Evolutionary conservation across 2,329 filamentous ascomycete genomes (phyloP).

Genomic region (Dendrostoma leiphaemia): DNA sequence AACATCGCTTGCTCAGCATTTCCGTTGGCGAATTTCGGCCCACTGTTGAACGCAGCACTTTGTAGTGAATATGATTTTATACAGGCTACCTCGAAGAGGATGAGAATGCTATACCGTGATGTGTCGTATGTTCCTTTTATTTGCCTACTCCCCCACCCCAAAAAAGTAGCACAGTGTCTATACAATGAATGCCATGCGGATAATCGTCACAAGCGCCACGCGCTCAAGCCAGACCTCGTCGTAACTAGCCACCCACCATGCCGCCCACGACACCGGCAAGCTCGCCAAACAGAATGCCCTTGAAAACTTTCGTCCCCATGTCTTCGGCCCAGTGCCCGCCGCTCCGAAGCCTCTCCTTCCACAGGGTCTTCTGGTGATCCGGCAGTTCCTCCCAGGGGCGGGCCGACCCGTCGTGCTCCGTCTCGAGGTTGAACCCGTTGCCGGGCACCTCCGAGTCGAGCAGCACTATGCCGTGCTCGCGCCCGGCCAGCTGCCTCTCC

Average conservation of each 20-base stretch:
- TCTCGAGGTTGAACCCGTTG: slow-evolving; percentile 32
- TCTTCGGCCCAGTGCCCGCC: slow-evolving; percentile 77
- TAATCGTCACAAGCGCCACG: neutral
- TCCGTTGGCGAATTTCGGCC: too few species aligned
- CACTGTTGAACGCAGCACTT: too few species aligned
- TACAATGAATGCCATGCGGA: neutral
- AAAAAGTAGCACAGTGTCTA: too few species aligned
- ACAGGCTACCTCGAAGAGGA: neutral
- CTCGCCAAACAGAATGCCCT: slow-evolving; percentile 75
- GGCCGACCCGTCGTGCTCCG: slow-evolving; percentile 51
- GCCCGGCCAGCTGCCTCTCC: slow-evolving; percentile 8
- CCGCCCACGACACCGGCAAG: slow-evolving; percentile 61
- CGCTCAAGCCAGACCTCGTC: neutral
- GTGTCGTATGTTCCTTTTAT: neutral
- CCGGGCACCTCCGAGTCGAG: slow-evolving; percentile 23
- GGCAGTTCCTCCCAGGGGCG: slow-evolving; percentile 71
- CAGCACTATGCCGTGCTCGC: slow-evolving; percentile 19
- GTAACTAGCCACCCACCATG: slow-evolving; percentile 41
- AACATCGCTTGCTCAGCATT: too few species aligned
- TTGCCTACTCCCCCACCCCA: neutral
- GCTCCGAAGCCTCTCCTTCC: slow-evolving; percentile 63
- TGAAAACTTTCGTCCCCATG: slow-evolving; percentile 74
- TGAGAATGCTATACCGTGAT: neutral
- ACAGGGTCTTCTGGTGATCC: slow-evolving; percentile 59
- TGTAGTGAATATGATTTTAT: too few species aligned